Base-by-base conservation (phyloP, 345 rosid genomes). In the Garcia nutans region DNA sequence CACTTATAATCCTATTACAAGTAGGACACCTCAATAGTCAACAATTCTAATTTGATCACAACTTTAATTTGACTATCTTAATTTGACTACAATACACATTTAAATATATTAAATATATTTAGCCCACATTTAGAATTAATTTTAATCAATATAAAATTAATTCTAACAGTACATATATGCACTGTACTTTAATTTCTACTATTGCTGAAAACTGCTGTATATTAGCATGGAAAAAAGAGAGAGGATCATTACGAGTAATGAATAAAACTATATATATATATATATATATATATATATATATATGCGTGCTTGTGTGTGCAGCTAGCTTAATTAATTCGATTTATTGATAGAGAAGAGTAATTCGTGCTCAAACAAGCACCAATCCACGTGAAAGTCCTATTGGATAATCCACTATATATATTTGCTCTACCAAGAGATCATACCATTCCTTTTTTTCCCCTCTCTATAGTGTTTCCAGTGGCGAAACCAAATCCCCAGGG, bases 301-400 rank as follows among this genome's bases (percentile, higher is more conserved):
- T 28, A 28, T 28, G 31, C 2, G 31, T 28, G 31, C 2, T 1
- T 28, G 31, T 2, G 31, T 28, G 31, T 37, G 41, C 0, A 37
- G 47, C 23, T 54, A n/a, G n/a, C n/a, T n/a, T n/a, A n/a, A n/a
- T n/a, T 47, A 47, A 47, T 47, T 10, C 10, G 13, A 3, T 49
- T 49, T 7, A 11, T 60, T 22, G 44, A 17, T 22, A 50, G 22
- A 73, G 10, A 7, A 61, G 49, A 62, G 58, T 13, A 62, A 62
- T 26, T 73, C 47, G 28, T 56, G 74, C 63, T 31, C 20, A 37
- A 42, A 33, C 31, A 37, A n/a, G 62, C 74, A 55, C 74, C 31
- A 58, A 56, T 24, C 50, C 50, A 23, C 10, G 61, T 54, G 59
- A 61, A 28, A 62, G 54, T 73, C 68, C 61, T 3, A 28, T 20